Base-by-base conservation (phyloP, 1,284 basidiomycete genomes). In the Phellinidium pouzarii region DNA sequence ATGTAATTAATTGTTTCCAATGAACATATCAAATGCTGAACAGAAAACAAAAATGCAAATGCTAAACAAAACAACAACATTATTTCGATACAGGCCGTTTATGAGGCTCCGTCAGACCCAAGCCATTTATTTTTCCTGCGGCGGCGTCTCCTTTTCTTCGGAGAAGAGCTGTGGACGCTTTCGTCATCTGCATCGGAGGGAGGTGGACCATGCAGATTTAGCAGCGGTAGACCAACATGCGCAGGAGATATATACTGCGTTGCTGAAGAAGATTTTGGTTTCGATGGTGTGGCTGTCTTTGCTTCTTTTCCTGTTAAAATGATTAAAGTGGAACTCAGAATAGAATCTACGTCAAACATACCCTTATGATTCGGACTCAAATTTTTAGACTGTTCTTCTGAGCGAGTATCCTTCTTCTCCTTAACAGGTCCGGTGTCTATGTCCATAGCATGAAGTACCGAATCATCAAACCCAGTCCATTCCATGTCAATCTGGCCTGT, bases 121-220 rank as follows among this genome's bases (percentile, higher is more conserved):
- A 20, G 9, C 19, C 11, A 72, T 61, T 76, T 84, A 68, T 77
- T 82, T 59, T 74, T 77, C 60, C 74, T 77, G 61, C 70, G 79
- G 44, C 76, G 69, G 60, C 71, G 81, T 50, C 78, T 77, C 59
- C 73, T 82, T 64, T 70, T 77, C 59, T 65, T 71, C 38, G 71
- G 61, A 50, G 64, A 64, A 27, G 60, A 50, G 54, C 52, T 58
- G 26, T 59, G 60, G 14, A 52, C 53, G 14, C 42, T 52, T 11
- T 64, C 62, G n/a, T 64, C 62, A 34, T 70, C 72, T 34, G 60
- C 60, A 29, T 67, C 64, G 23, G 63, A 66, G 41, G 67, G 55
- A 14, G 70, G 74, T n/a, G 76, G 75, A 1, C 79, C 78, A 22
- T 64, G 65, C 11, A 86, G 70, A 58, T 86, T 86, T 25, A 85